Evolutionary conservation across 495 filamentous ascomycete species (phyloP), one percentile per base, ranked within the genome.

Genomic region (Penicillium pancosmium): DNA sequence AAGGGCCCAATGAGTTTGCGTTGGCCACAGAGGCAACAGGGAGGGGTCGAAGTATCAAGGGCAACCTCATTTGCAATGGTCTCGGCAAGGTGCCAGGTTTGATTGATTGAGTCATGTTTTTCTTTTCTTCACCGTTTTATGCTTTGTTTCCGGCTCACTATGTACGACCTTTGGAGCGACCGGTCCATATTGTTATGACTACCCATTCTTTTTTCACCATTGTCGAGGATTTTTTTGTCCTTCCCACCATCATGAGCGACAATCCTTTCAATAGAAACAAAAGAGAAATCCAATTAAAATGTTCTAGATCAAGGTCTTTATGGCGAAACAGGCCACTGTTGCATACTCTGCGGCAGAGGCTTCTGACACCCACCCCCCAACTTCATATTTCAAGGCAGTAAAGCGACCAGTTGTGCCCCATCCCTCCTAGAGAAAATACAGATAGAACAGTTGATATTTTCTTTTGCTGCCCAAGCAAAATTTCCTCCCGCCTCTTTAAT

Each of bases 231-330:
- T 56, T 54, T 19, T 54, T 61, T 61, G 49, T 63, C 54, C 19
- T 51, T 47, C 19, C 13, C 16, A 19, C 16, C 16, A 44, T 44
- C 41, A 16, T 44, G 41, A 44, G 41, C 41, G 9, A 44, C 8
- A 44, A 16, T 19, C 40, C 15, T 43, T 27, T 31, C 21, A 23
- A 36, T 12, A 18, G 36, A 49, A 38, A 43, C 21, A 18, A 18
- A 41, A 56, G 41, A 57, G 40, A 50, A 64, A 46, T 55, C 54
- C 55, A 62, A 54, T 38, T 55, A 34, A 61, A 63, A 70, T 66
- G 66, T 74, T 73, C 66, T 68, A 70, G 68, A 68, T 69, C 54
- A 35, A 55, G 54, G 59, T 55, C 55, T 56, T 61, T 52, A 55
- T 60, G 36, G 27, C 50, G 43, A 57, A 49, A 50, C 11, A 55